These are phyloP conservation scores for Trichomonas vaginalis DNA, from an alignment of 208 protist species.

Conservation along the genomic window DNA sequence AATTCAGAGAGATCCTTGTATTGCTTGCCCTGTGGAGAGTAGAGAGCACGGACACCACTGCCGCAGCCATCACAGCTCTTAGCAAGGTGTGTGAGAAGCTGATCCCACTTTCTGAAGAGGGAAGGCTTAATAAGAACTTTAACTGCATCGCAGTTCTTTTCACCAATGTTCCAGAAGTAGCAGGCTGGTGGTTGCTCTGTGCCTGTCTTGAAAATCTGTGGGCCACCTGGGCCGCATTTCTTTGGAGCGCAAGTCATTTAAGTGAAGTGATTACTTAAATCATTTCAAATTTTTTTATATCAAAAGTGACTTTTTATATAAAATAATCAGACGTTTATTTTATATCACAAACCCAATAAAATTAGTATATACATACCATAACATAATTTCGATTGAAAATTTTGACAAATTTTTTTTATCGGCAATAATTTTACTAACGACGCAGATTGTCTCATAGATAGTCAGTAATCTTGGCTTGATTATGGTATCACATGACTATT, in stretches of 20 bases:
- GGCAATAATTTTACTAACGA: no score
- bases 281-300: neutral
- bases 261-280: conserved; percentile 5
- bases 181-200: neutral
- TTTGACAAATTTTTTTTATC: no score
- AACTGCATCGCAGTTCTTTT: conserved; percentile 15
- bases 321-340: no score
- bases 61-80: neutral
- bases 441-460: no score
- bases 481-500: no score
- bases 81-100: neutral
- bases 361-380: no score
- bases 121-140: neutral
- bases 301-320: neutral
- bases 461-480: no score
- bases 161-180: neutral
- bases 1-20: neutral
- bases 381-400: no score
- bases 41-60: neutral
- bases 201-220: neutral
- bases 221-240: neutral
- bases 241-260: conserved; percentile 19
- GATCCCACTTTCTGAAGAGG: neutral
- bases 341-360: no score
- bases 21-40: neutral